These are phyloP conservation scores for Gossypium thurberi DNA, from an alignment of 345 rosid species.

Conservation along the genomic window DNA sequence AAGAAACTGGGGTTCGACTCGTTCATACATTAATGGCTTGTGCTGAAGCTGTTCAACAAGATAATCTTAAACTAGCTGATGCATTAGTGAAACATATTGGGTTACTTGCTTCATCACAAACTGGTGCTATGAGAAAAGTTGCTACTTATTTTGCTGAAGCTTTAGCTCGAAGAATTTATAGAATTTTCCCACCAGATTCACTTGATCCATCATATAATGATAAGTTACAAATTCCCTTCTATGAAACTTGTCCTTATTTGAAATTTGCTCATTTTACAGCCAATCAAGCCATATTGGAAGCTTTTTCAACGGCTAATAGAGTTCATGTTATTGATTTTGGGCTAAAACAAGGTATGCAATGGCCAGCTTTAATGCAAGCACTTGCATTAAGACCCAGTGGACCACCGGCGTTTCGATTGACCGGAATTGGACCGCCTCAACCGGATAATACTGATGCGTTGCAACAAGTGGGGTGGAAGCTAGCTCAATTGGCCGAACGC, in stretches of 20 bases:
- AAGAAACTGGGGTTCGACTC: constrained; percentile 77
- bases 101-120: constrained; percentile 59
- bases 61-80: constrained; percentile 55
- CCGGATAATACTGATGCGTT: constrained; percentile 50
- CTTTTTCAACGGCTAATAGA: constrained; percentile 41
- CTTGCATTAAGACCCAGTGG: constrained; percentile 74
- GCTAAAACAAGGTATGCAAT: constrained; percentile 79
- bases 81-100: constrained; percentile 77
- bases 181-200: constrained; percentile 44
- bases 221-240: constrained; percentile 72
- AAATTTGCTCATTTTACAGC: constrained; percentile 96
- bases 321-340: constrained; percentile 82
- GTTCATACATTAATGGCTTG: constrained; percentile 83
- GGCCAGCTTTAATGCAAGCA: constrained; percentile 98
- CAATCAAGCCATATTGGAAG: constrained; percentile 85
- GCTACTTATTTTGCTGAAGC: constrained; percentile 88
- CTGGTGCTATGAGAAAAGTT: constrained; percentile 88
- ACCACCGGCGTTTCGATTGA: constrained; percentile 71
- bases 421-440: constrained; percentile 78
- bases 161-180: constrained; percentile 67
- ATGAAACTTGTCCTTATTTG: constrained; percentile 83
- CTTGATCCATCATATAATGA: constrained; percentile 38
- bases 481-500: constrained; percentile 57
- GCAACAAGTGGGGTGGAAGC: constrained; percentile 72
- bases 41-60: constrained; percentile 75